Percentiles rank a stretch among this genome's conserved stretches.
Conservation (phyloP, 352 stramenopile genomes). For the Phytophthora meadii region DNA sequence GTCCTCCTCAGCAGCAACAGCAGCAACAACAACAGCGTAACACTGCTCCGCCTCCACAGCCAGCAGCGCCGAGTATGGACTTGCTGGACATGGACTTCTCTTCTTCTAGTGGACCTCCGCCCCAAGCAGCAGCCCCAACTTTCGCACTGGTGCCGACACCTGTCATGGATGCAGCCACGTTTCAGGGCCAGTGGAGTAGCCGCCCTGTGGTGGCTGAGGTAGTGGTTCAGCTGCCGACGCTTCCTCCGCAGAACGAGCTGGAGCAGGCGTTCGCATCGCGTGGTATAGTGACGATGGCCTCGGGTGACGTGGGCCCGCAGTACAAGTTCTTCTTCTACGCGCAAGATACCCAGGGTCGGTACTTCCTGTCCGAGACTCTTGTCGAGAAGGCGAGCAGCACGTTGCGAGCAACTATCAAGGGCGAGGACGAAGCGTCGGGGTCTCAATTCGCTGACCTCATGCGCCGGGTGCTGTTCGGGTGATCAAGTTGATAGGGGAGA, state of each 20-base stretch:
- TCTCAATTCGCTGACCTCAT: constrained; percentile 70
- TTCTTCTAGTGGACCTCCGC: constrained; percentile 16
- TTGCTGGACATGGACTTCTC: constrained; percentile 84
- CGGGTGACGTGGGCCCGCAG: constrained; percentile 78
- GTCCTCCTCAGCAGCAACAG: constrained; percentile 43
- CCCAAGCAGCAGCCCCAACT: constrained; percentile 28
- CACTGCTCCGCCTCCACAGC: constrained; percentile 31
- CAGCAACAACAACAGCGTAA: constrained; percentile 47
- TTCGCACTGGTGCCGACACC: constrained; percentile 69
- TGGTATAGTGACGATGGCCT: constrained; percentile 82
- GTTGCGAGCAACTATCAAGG: constrained; percentile 78
- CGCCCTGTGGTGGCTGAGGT: constrained; percentile 72
- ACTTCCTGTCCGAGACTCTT: constrained; percentile 78
- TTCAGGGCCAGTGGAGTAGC: constrained; percentile 79
- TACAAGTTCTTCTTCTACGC: constrained; percentile 91
- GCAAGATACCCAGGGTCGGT: constrained; percentile 65
- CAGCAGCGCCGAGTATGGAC: constrained; percentile 57
- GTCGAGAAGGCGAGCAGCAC: constrained; percentile 73
- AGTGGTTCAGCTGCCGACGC: constrained; percentile 60
- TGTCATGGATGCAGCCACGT: constrained; percentile 76
- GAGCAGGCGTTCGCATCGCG: constrained; percentile 64
- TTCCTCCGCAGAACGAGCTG: constrained; percentile 69
- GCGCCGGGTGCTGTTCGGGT: constrained; percentile 67
- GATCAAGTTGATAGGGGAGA: constrained; percentile 9
- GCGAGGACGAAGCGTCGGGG: constrained; percentile 65